A percentile compares a stretch with the other conserved stretches of the same genome.
Conservation (phyloP, 2,329 filamentous ascomycete species). For the Mycosphaerelloides madeirae region DNA sequence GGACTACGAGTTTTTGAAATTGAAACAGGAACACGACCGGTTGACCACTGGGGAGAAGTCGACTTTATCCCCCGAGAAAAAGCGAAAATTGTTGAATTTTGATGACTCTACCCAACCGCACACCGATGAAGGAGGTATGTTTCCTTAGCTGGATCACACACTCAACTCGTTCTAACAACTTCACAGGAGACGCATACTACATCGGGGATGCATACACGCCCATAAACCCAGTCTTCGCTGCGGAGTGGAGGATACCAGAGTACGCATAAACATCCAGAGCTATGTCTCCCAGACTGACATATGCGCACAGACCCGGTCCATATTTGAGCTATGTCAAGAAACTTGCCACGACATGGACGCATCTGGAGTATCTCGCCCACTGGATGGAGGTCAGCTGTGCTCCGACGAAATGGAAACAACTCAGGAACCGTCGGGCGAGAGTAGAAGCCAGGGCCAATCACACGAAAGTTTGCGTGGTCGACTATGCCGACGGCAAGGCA, state of each 20-base stretch:
- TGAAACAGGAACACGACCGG: background rate
- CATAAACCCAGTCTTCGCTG: constrained; percentile 5
- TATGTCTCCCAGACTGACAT: background rate
- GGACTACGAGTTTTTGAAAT: background rate
- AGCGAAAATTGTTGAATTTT: background rate
- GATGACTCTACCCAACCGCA: constrained; percentile 21
- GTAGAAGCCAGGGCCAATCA: constrained; percentile 7
- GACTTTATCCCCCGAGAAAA: background rate
- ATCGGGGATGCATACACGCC: constrained; percentile 22
- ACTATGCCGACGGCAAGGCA: constrained; percentile 8
- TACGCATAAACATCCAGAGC: background rate
- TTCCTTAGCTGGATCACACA: no score
- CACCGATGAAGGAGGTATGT: constrained; percentile 19
- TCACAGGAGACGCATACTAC: constrained; percentile 16
- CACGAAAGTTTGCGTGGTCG: constrained; percentile 19
- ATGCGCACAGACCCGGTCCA: constrained; percentile 11
- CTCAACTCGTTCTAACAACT: no score
- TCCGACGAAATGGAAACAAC: constrained; percentile 24
- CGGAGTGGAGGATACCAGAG: constrained; percentile 13
- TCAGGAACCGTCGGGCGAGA: constrained; percentile 6
- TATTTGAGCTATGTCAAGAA: constrained; percentile 21
- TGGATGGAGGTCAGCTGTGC: constrained; percentile 26
- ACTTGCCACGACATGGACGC: constrained; percentile 12
- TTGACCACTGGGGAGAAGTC: background rate
- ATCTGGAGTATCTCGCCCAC: constrained; percentile 20